These are phyloP conservation scores for Mallotus japonicus DNA, from an alignment of 441 rosid species.

Conservation along the genomic window DNA sequence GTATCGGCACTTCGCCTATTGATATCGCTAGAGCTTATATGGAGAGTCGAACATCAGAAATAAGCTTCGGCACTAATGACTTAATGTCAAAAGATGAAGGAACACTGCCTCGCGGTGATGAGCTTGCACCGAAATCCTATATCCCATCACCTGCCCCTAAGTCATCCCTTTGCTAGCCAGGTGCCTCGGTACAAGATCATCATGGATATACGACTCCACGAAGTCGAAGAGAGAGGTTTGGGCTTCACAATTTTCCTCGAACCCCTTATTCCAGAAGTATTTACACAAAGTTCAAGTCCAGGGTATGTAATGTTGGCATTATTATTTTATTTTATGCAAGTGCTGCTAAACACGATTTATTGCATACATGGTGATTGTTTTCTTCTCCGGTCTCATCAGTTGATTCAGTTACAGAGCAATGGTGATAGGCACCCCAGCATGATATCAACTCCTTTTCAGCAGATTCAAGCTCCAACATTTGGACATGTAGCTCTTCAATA, in stretches of 20 bases:
- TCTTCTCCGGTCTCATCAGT: conserved; percentile 28
- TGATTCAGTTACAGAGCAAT: conserved; percentile 45
- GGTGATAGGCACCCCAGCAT: conserved; percentile 35
- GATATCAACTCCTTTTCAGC: conserved; percentile 45
- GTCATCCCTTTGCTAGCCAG: conserved; percentile 76
- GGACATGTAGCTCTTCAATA: conserved; percentile 48
- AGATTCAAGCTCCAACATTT: conserved; percentile 41
- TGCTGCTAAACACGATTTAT: conserved; percentile 20
- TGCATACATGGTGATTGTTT: conserved; percentile 16
- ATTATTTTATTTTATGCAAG: conserved; percentile 16
- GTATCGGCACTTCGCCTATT: conserved; percentile 64
- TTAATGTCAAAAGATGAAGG: conserved; percentile 44
- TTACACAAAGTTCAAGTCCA: conserved; percentile 60
- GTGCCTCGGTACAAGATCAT: conserved; percentile 62
- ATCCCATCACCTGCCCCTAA: conserved; percentile 50
- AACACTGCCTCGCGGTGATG: conserved; percentile 27
- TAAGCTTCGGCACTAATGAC: conserved; percentile 44
- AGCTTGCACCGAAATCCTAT: conserved; percentile 41
- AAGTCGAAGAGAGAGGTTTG: conserved; percentile 57
- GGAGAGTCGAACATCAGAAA: conserved; percentile 50
- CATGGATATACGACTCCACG: conserved; percentile 59
- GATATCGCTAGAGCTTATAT: conserved; percentile 85
- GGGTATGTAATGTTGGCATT: conserved; percentile 47
- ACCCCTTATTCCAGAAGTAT: conserved; percentile 80
- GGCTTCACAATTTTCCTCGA: conserved; percentile 60